Evolutionary conservation across 306 rosid genomes (phyloP).

Genomic region (apple (Malus domestica)): ASM211411v1 NC_041803.1:3285501-3286000

Average conservation of each 20-base stretch:
- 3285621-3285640: slow-evolving; percentile 68
- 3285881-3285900: not conserved
- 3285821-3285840: slow-evolving; percentile 99
- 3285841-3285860: slow-evolving; percentile 86
- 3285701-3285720: slow-evolving; percentile 9
- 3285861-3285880: slow-evolving; percentile 54
- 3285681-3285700: slow-evolving; percentile 18
- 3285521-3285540: not conserved
- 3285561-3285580: not conserved
- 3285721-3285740: slow-evolving; percentile 4
- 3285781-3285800: slow-evolving; percentile 93
- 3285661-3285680: slow-evolving; percentile 86
- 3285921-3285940: not conserved
- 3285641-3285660: slow-evolving; percentile 70
- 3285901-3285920: not conserved
- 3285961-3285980: not conserved
- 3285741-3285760: slow-evolving; percentile 24
- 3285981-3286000: not conserved
- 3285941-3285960: not conserved
- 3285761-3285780: slow-evolving; percentile 96
- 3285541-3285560: not conserved
- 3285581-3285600: slow-evolving; percentile 3
- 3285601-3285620: slow-evolving; percentile 68
- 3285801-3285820: slow-evolving; percentile 89
- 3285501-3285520: not conserved